Conservation (phyloP, 306 rosid genomes). For the Sechiopsis laciniata region DNA sequence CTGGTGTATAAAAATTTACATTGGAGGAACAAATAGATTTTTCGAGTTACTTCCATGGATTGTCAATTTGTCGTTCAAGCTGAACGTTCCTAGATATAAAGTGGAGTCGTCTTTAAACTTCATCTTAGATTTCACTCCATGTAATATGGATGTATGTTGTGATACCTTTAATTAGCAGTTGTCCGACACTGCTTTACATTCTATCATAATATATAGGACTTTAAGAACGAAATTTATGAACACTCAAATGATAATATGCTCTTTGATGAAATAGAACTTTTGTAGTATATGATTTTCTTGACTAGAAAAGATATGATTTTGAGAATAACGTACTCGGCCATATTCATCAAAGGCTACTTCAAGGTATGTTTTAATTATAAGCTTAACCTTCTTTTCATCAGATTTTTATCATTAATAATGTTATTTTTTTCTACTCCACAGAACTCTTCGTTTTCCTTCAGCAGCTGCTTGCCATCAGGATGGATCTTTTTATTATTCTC, state of each 20-base stretch:
- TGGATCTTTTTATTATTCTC: constrained; percentile 60
- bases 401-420: neutral
- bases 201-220: neutral
- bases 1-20: neutral
- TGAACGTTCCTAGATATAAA: too few species aligned
- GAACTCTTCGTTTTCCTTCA: constrained; percentile 70
- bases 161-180: constrained; percentile 1
- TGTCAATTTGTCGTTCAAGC: neutral
- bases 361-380: constrained; percentile 47
- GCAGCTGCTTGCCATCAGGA: constrained; percentile 78
- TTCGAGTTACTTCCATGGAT: neutral
- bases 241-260: neutral
- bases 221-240: neutral
- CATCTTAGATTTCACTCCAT: neutral
- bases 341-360: constrained; percentile 68
- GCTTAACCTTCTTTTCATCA: neutral
- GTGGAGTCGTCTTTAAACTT: too few species aligned
- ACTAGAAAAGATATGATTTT: constrained; percentile 72
- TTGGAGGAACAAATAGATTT: neutral
- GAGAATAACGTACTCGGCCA: constrained; percentile 68
- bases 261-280: neutral
- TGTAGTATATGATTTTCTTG: constrained; percentile 36
- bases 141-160: constrained; percentile 8
- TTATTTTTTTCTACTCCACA: constrained; percentile 28
- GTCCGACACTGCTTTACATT: neutral